Evolutionary conservation across 2,329 filamentous ascomycete species (phyloP).

Genomic region (Calonectria crousiana): DNA sequence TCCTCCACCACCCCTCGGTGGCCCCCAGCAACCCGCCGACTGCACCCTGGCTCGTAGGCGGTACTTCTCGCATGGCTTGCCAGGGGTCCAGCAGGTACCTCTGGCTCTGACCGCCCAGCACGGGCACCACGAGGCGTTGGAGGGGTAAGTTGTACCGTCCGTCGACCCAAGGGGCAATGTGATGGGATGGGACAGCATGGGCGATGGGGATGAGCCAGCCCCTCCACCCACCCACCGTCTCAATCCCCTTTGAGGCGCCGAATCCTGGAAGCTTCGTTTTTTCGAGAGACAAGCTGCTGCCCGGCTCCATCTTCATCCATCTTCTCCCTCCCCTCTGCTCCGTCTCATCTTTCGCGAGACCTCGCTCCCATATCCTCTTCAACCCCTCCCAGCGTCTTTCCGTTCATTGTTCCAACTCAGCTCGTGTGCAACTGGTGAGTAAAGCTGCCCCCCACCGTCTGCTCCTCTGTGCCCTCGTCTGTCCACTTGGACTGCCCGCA

Average conservation of each 20-base stretch:
- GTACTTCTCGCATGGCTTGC: conserved; percentile 10
- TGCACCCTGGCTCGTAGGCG: background rate
- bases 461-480: conserved; percentile 24
- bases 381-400: conserved; percentile 32
- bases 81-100: conserved; percentile 20
- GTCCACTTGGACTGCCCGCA: conserved; percentile 32
- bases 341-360: conserved; percentile 39
- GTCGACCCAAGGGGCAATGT: conserved; percentile 14
- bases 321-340: conserved; percentile 24
- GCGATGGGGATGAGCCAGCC: conserved; percentile 24
- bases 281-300: conserved; percentile 42
- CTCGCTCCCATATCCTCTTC: conserved; percentile 37
- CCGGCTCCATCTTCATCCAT: conserved; percentile 37
- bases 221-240: conserved; percentile 40
- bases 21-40: conserved; percentile 12
- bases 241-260: conserved; percentile 41
- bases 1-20: conserved; percentile 1
- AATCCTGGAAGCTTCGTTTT: conserved; percentile 46
- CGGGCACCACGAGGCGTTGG: conserved; percentile 1
- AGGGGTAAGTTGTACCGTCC: conserved; percentile 8
- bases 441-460: conserved; percentile 31
- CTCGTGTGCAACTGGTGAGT: conserved; percentile 43
- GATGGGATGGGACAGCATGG: conserved; percentile 8
- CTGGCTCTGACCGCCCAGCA: conserved; percentile 21
- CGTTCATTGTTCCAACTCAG: conserved; percentile 39